A percentile compares a stretch with the other conserved stretches of the same genome.
phyloP scores from a whole-genome alignment of 495 filamentous ascomycete genomes.

The Podospora sp. region DNA sequence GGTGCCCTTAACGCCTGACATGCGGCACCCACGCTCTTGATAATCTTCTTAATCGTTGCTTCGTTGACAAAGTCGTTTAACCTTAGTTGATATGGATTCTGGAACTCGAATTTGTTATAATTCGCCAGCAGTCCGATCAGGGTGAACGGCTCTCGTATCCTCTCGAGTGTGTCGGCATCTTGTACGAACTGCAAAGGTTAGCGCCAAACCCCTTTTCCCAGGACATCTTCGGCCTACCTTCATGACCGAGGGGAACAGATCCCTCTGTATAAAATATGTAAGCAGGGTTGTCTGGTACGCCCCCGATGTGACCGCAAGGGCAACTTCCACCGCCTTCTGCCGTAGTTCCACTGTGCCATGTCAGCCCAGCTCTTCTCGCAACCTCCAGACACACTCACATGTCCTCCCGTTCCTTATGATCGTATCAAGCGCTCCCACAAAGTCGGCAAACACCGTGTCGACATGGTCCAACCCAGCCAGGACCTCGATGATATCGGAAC shows the following conservation, averaged over 20 bases:
- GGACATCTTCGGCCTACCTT: slow-evolving; percentile 61
- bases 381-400: slow-evolving; percentile 52
- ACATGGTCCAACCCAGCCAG: slow-evolving; percentile 86
- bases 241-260: slow-evolving; percentile 92
- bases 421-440: slow-evolving; percentile 78
- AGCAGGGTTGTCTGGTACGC: slow-evolving; percentile 92
- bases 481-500: slow-evolving; percentile 89
- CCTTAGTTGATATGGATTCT: slow-evolving; percentile 92
- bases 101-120: slow-evolving; percentile 99
- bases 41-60: slow-evolving; percentile 76
- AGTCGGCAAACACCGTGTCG: slow-evolving; percentile 82
- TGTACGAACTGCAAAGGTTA: slow-evolving; percentile 70
- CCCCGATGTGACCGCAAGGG: slow-evolving; percentile 83
- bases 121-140: slow-evolving; percentile 90
- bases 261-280: slow-evolving; percentile 92
- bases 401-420: slow-evolving; percentile 77
- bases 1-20: slow-evolving; percentile 66
- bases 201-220: not conserved
- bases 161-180: slow-evolving; percentile 66
- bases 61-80: slow-evolving; percentile 99
- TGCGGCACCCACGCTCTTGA: slow-evolving; percentile 69
- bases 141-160: slow-evolving; percentile 74
- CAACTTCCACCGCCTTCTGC: slow-evolving; percentile 76
- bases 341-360: slow-evolving; percentile 64
- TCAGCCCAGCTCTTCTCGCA: slow-evolving; percentile 9